phyloP scores from a whole-genome alignment of 345 rosid genomes.

The Leavenworthia alabamica region DNA sequence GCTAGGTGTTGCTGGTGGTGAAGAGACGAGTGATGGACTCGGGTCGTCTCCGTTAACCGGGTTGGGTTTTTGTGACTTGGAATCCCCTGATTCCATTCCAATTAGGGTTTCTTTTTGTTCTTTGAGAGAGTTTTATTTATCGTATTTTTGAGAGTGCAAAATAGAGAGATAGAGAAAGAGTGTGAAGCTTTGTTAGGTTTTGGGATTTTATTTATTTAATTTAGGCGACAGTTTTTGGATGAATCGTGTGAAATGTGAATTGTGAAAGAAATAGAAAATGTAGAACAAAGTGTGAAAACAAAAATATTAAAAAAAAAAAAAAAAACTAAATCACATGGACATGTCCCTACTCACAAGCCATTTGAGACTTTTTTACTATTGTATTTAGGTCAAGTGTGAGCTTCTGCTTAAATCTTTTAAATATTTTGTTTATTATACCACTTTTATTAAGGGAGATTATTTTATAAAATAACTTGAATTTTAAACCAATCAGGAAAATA shows the following conservation, averaged over 20 bases:
- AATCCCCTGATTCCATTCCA: conserved; percentile 35
- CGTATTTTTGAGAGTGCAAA: neutral
- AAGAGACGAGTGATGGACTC: conserved; percentile 17
- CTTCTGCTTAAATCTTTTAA: neutral
- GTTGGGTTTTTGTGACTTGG: conserved; percentile 21
- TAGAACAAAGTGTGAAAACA: conserved; percentile 16
- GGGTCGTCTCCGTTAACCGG: conserved; percentile 21
- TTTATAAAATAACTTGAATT: neutral
- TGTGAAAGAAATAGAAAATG: conserved; percentile 20
- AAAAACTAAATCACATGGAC: conserved; percentile 30
- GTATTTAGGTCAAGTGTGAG: conserved; percentile 32
- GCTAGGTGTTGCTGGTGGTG: conserved; percentile 36
- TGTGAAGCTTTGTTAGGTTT: conserved; percentile 15
- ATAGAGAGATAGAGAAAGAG: conserved; percentile 23
- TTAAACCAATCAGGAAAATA: conserved; percentile 12
- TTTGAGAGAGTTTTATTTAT: conserved; percentile 1
- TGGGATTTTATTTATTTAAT: conserved; percentile 25
- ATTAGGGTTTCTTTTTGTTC: conserved; percentile 20
- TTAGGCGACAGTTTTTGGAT: neutral
- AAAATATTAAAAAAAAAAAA: no score
- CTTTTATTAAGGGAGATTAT: neutral
- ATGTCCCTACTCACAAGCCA: conserved; percentile 30
- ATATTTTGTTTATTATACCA: neutral
- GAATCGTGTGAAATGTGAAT: conserved; percentile 23
- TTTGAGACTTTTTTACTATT: conserved; percentile 33